These are phyloP conservation scores for Gaeumannomyces tritici DNA, from an alignment of 2,329 filamentous ascomycete genomes.

Conservation along the genomic window DNA sequence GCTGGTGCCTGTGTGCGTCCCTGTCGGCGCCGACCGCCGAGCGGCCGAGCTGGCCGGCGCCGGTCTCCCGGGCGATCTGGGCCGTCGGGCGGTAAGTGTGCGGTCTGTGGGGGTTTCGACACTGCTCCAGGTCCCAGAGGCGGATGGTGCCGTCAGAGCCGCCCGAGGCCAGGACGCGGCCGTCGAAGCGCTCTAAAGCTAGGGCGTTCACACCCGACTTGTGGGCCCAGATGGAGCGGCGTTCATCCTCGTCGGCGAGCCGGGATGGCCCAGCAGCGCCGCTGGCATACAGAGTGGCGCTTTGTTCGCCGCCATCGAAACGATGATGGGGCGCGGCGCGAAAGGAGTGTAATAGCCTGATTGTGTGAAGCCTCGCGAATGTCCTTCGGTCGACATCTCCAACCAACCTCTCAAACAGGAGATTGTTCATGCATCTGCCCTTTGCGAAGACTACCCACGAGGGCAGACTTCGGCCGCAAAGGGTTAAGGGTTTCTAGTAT, in stretches of 20 bases:
- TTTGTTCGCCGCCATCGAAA: constrained; percentile 55
- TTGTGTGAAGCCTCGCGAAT: constrained; percentile 56
- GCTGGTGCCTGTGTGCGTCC: constrained; percentile 7
- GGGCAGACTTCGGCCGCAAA: background rate
- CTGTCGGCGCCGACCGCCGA: background rate
- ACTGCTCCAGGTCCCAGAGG: constrained; percentile 75
- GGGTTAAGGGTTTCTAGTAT: background rate
- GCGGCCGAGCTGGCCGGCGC: background rate
- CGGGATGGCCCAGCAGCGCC: constrained; percentile 2
- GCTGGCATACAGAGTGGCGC: constrained; percentile 17
- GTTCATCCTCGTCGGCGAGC: constrained; percentile 15
- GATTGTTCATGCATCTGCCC: constrained; percentile 52
- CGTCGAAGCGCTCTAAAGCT: constrained; percentile 74
- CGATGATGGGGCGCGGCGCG: constrained; percentile 56
- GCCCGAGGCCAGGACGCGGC: constrained; percentile 70
- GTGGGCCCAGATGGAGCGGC: constrained; percentile 52
- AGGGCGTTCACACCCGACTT: constrained; percentile 70
- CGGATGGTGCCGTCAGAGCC: constrained; percentile 78
- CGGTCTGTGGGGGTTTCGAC: constrained; percentile 29
- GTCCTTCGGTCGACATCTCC: constrained; percentile 55
- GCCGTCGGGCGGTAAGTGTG: constrained; percentile 46
- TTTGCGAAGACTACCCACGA: constrained; percentile 10
- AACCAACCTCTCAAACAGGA: constrained; percentile 65
- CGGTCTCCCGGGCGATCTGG: constrained; percentile 33
- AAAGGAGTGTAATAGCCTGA: constrained; percentile 59